Evolutionary conservation across 345 rosid genomes (phyloP), one percentile per base, ranked within the genome.

Genomic region (Camelina hispida): DNA sequence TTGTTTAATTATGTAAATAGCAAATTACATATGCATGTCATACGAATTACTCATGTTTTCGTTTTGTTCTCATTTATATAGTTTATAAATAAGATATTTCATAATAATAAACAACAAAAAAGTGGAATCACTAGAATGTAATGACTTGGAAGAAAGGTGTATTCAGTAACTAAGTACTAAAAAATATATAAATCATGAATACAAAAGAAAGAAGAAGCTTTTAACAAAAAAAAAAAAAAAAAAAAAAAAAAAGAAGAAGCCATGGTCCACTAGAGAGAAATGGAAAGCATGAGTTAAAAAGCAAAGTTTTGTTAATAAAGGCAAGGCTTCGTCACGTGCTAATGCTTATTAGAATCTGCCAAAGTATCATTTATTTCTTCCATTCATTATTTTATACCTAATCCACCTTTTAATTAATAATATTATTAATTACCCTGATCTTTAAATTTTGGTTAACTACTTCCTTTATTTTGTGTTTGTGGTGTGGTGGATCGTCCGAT

Each of bases 301-400:
- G 69, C 52, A 16, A 51, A 13, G 35, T 54, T 54, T 44, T 8
- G 35, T 32, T 32, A 32, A 32, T 32, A 32, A 32, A 32, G 35
- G 35, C 66, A n/a, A 61, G 71, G 61, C 71, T 63, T 70, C 71
- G 55, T 71, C 80, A 77, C 76, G 80, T 77, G 80, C 67, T 77
- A 71, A 70, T 77, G 72, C 62, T 40, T 70, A 64, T 8, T 18
- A 70, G 11, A 63, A 70, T 70, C 76, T 56, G 71, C 67, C 4
- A 76, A 69, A 76, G 54, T 37, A 47, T 77, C 71, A 76, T 54
- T 55, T 35, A 69, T 25, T 25, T 25, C 69, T 62, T 48, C 44
- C 60, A 16, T 77, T 56, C 20, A 56, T 71, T 47, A 47, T 18
- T 18, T 25, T 63, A 69, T 55, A 77, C 71, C 76, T 64, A 77